Percentiles rank a stretch among this genome's conserved stretches.
Evolutionary conservation across 2,329 filamentous ascomycete genomes (phyloP).

Genomic region (Pseudocercospora macadamiae): DNA sequence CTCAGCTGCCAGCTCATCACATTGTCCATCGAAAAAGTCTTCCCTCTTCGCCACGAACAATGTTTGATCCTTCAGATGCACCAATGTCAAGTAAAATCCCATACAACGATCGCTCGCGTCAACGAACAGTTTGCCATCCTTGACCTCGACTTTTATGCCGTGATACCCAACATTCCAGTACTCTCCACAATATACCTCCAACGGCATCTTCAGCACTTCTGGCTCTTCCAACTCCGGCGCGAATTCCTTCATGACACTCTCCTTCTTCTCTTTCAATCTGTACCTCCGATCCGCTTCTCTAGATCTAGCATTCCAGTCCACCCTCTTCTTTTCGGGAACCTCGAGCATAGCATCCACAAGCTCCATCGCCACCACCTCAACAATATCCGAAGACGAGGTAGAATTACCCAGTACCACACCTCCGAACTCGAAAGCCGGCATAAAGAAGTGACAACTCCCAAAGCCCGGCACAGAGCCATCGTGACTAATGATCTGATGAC

Average conservation of each 20-base stretch:
- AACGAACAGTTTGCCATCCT: conserved; percentile 35
- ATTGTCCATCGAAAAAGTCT: conserved; percentile 10
- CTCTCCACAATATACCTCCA: conserved; percentile 30
- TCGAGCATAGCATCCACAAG: conserved; percentile 33
- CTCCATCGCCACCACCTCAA: conserved; percentile 25
- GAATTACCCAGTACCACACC: conserved; percentile 37
- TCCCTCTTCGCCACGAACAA: conserved; percentile 5
- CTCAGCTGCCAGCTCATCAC: conserved; percentile 1
- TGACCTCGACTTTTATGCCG: conserved; percentile 31
- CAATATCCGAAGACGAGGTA: conserved; percentile 17
- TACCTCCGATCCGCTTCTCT: conserved; percentile 1
- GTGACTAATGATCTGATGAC: conserved; percentile 35
- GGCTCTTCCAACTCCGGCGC: conserved; percentile 14
- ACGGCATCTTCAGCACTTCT: conserved; percentile 21
- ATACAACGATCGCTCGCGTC: conserved; percentile 40
- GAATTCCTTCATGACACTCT: conserved; percentile 14
- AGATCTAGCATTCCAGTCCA: conserved; percentile 23
- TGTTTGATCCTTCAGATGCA: conserved; percentile 35
- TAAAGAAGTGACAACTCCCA: conserved; percentile 32
- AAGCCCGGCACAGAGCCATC: conserved; percentile 37
- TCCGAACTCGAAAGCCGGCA: conserved; percentile 36
- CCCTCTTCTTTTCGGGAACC: conserved; percentile 24
- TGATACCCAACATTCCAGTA: conserved; percentile 37
- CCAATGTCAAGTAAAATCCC: conserved; percentile 37
- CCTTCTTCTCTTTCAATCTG: conserved; percentile 13